These are phyloP conservation scores for Boletus rex-veris DNA, from an alignment of 768 basidiomycete species.

Conservation along the genomic window DNA sequence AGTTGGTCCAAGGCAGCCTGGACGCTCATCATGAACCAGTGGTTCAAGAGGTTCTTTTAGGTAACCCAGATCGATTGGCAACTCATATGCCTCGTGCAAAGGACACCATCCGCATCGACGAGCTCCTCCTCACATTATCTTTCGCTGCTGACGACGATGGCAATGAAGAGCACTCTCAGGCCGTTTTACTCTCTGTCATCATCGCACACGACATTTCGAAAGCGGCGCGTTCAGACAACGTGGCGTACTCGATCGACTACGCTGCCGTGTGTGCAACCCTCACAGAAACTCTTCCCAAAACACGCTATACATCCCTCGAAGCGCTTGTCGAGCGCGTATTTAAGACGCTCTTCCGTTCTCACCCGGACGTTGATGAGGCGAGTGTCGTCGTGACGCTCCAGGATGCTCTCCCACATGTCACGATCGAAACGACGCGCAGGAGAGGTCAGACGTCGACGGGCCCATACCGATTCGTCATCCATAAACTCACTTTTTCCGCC, in stretches of 20 bases:
- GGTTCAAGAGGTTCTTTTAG: background rate
- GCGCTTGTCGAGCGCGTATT: conserved; percentile 43
- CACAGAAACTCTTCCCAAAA: conserved; percentile 20
- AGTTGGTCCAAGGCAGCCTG: conserved; percentile 49
- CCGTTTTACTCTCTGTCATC: conserved; percentile 49
- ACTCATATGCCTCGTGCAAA: background rate
- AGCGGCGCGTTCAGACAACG: conserved; percentile 51
- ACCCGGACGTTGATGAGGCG: conserved; percentile 36
- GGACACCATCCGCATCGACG: conserved; percentile 45
- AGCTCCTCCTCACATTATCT: conserved; percentile 42
- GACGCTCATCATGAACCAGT: conserved; percentile 41
- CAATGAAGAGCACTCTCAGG: conserved; percentile 38
- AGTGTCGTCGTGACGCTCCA: conserved; percentile 45
- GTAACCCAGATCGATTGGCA: no score
- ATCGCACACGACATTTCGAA: conserved; percentile 48
- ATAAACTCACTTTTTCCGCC: conserved; percentile 46
- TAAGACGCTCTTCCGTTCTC: conserved; percentile 34
- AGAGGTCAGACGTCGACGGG: conserved; percentile 14
- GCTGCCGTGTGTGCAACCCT: conserved; percentile 35
- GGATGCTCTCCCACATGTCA: conserved; percentile 45
- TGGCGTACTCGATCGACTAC: conserved; percentile 64
- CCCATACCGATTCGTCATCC: conserved; percentile 25
- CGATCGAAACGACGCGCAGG: conserved; percentile 37
- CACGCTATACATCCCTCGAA: conserved; percentile 43
- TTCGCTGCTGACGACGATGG: conserved; percentile 36